A percentile compares a stretch with the other conserved stretches of the same genome.
Evolutionary conservation across 257 asterid species (phyloP).

Genomic region (Sherardia arvensis): DNA sequence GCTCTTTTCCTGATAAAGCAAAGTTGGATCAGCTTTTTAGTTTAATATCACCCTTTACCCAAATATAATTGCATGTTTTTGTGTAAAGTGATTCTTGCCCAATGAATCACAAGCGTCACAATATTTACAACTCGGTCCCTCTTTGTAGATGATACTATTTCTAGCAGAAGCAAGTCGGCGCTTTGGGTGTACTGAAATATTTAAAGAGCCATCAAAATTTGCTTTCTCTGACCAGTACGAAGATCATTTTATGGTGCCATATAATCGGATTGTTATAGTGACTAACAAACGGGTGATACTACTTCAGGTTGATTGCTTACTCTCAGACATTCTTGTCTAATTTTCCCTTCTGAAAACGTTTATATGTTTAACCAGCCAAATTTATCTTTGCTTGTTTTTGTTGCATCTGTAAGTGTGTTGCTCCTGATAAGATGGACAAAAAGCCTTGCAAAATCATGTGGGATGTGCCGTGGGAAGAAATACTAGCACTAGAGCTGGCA

Average conservation of each 20-base stretch:
- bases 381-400: constrained; percentile 11
- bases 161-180: constrained; percentile 95
- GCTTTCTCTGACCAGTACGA: constrained; percentile 90
- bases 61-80: not conserved
- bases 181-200: constrained; percentile 93
- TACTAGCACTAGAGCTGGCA: constrained; percentile 84
- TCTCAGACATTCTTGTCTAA: constrained; percentile 1
- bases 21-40: not conserved
- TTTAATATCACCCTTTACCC: not conserved
- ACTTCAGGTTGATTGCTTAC: constrained; percentile 55
- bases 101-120: not conserved
- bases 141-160: constrained; percentile 66
- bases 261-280: constrained; percentile 76
- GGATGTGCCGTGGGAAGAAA: constrained; percentile 95
- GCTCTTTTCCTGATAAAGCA: too few relatives aligned
- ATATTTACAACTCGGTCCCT: constrained; percentile 8
- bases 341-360: not conserved
- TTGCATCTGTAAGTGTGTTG: constrained; percentile 46
- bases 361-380: constrained; percentile 1
- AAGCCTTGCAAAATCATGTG: constrained; percentile 95
- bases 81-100: not conserved
- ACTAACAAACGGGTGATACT: constrained; percentile 81
- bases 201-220: constrained; percentile 95
- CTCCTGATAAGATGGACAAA: constrained; percentile 70
- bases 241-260: constrained; percentile 75